Evolutionary conservation across 768 basidiomycete genomes (phyloP).

Genomic region (Boletellus ananas): DNA sequence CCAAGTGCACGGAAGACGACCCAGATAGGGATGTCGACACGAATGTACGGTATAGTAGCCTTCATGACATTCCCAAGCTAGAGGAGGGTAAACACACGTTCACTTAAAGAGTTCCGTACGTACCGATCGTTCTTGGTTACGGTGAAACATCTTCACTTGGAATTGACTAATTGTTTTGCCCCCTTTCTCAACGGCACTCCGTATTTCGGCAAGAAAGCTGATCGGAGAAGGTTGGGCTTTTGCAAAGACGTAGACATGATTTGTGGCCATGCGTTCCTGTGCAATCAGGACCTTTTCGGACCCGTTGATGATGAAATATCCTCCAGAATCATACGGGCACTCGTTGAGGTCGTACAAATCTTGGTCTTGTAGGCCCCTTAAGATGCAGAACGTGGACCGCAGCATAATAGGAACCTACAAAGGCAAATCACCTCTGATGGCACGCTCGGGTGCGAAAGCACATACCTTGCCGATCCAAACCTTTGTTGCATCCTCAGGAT

Average conservation of each 20-base stretch:
- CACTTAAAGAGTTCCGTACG: conserved; percentile 24
- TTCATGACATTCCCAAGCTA: conserved; percentile 92
- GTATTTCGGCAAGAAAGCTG: conserved; percentile 94
- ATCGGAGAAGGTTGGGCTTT: conserved; percentile 96
- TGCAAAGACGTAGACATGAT: conserved; percentile 98
- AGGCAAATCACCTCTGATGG: conserved; percentile 12
- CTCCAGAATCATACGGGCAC: conserved; percentile 98
- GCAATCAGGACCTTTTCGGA: conserved; percentile 99
- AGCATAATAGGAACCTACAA: conserved; percentile 95
- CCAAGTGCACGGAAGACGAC: conserved; percentile 98
- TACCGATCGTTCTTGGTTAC: conserved; percentile 85
- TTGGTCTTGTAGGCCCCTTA: conserved; percentile 71
- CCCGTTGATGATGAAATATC: conserved; percentile 99
- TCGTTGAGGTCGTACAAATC: conserved; percentile 92
- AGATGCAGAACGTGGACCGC: conserved; percentile 91
- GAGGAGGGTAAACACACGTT: conserved; percentile 2
- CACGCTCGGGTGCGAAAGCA: conserved; percentile 2
- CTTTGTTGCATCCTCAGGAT: conserved; percentile 65
- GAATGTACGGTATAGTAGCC: conserved; percentile 96
- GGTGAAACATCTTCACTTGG: conserved; percentile 95
- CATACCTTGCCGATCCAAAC: conserved; percentile 93
- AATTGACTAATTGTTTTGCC: conserved; percentile 98
- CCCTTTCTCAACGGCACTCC: conserved; percentile 95
- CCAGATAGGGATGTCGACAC: conserved; percentile 97
- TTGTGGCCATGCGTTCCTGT: conserved; percentile 98